Evolutionary conservation across 2,329 filamentous ascomycete species (phyloP).

Genomic region (Orbilia quercus): DNA sequence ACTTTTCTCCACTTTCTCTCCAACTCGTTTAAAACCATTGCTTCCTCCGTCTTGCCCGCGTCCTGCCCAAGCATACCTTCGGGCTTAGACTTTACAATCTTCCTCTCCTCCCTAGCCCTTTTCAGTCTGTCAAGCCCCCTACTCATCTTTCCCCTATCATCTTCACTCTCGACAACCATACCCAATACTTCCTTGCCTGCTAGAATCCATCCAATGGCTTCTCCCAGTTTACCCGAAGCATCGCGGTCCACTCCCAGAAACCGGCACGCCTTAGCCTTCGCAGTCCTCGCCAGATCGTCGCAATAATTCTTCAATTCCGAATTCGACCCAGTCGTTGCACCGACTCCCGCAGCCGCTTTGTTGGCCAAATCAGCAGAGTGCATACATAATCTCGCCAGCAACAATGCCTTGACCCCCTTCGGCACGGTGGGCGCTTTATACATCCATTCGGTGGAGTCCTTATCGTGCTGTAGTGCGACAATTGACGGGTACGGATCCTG

Average conservation of each 20-base stretch:
- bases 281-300: constrained; percentile 77
- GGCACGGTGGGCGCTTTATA: constrained; percentile 85
- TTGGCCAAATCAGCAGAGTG: constrained; percentile 88
- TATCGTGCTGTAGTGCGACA: constrained; percentile 83
- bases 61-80: constrained; percentile 78
- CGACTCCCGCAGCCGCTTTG: constrained; percentile 71
- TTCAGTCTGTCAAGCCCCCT: constrained; percentile 83
- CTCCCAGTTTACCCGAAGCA: constrained; percentile 80
- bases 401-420: constrained; percentile 80
- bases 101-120: constrained; percentile 67
- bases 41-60: constrained; percentile 85
- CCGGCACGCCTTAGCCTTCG: constrained; percentile 84
- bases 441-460: constrained; percentile 94
- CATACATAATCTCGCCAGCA: constrained; percentile 88
- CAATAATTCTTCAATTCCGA: constrained; percentile 75
- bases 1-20: constrained; percentile 89
- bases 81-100: constrained; percentile 60
- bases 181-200: constrained; percentile 82
- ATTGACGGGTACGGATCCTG: constrained; percentile 91
- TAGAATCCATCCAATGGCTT: constrained; percentile 85
- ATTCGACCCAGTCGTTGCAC: constrained; percentile 61
- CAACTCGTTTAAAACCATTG: constrained; percentile 84
- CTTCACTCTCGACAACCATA: constrained; percentile 66
- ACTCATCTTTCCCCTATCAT: constrained; percentile 63
- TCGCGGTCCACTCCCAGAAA: constrained; percentile 94